phyloP scores from a whole-genome alignment of 257 asterid genomes.

The Parsonsia alboflavescens region DNA sequence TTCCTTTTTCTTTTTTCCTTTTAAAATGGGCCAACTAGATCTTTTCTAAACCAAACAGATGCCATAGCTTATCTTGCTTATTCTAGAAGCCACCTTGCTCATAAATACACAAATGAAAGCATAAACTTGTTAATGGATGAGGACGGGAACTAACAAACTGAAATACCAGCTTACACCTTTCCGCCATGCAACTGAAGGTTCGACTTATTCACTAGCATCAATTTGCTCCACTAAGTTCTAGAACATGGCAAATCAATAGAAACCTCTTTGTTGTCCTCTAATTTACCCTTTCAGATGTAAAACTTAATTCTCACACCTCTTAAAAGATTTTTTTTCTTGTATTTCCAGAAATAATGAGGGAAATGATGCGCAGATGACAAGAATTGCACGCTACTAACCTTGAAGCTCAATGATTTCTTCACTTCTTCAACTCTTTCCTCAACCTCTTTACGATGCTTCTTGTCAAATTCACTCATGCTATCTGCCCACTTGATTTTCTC shows the following conservation, averaged over 20 bases:
- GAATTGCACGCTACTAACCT: conserved; percentile 58
- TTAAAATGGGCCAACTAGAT: neutral
- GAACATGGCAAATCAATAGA: neutral
- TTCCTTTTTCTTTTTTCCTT: neutral
- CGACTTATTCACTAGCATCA: neutral
- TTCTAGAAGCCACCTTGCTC: neutral
- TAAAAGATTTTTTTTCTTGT: neutral
- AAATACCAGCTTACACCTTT: neutral
- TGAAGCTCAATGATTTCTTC: conserved; percentile 62
- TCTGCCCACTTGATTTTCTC: conserved; percentile 99
- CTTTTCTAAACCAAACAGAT: neutral
- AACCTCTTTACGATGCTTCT: conserved; percentile 73
- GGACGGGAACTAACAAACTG: neutral
- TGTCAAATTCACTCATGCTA: conserved; percentile 67
- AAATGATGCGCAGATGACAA: neutral
- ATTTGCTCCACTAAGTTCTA: neutral
- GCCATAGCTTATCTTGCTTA: neutral
- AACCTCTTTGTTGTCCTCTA: neutral
- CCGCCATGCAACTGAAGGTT: neutral
- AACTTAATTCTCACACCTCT: neutral
- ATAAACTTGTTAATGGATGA: neutral
- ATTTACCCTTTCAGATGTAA: neutral
- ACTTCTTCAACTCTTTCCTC: conserved; percentile 77
- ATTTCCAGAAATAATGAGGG: conserved; percentile 1
- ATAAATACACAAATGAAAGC: neutral